phyloP scores from a whole-genome alignment of 345 rosid species.

The Streptanthus diversifolius region DNA sequence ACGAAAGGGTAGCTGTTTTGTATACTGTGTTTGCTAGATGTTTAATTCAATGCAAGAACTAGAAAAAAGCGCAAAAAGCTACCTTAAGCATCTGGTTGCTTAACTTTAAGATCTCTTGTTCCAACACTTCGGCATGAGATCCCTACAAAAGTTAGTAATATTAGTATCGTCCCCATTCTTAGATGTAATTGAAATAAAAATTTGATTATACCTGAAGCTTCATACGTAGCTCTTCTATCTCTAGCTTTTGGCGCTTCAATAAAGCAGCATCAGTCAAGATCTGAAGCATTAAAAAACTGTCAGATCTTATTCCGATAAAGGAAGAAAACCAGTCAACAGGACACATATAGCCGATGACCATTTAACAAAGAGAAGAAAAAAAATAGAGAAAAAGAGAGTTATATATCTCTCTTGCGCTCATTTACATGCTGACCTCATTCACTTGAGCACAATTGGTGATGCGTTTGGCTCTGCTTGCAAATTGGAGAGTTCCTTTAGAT shows the following conservation, averaged over 20 bases:
- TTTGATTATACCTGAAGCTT: conserved; percentile 72
- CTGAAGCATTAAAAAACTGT: conserved; percentile 41
- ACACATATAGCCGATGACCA: background rate
- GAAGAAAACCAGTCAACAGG: background rate
- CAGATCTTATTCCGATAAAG: conserved; percentile 13
- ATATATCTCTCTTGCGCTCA: background rate
- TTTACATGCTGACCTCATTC: conserved; percentile 61
- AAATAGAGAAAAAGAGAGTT: background rate
- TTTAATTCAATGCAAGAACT: background rate
- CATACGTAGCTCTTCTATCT: conserved; percentile 80
- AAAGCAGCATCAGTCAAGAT: conserved; percentile 95
- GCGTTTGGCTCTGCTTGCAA: conserved; percentile 96
- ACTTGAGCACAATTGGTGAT: conserved; percentile 95
- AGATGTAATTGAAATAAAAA: background rate
- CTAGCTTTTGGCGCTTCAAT: conserved; percentile 82
- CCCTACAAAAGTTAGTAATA: conserved; percentile 47
- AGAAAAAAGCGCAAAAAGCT: conserved; percentile 10
- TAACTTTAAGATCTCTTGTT: conserved; percentile 78
- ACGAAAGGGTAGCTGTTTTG: conserved; percentile 2
- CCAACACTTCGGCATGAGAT: conserved; percentile 83
- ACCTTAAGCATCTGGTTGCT: conserved; percentile 94
- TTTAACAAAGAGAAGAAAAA: background rate
- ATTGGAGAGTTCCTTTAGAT: conserved; percentile 89
- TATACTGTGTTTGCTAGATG: background rate
- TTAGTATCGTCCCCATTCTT: conserved; percentile 2